phyloP scores from a whole-genome alignment of 371 early-diverging fungal genomes.

The Apophysomyces variabilis region DNA sequence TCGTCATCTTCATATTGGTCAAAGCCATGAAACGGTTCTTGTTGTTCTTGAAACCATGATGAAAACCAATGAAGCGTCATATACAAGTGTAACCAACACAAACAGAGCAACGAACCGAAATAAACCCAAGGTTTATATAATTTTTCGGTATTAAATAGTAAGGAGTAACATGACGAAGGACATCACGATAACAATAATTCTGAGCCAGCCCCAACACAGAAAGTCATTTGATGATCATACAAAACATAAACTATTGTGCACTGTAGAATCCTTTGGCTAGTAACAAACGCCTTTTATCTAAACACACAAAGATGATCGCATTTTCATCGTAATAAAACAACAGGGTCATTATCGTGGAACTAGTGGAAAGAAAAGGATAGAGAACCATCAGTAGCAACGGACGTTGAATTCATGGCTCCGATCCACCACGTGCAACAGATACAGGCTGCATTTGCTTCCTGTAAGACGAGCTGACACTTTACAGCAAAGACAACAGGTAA shows the following conservation, averaged over 20 bases:
- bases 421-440: background rate
- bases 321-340: no score
- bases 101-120: background rate
- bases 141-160: background rate
- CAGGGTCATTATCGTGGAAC: background rate
- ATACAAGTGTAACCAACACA: background rate
- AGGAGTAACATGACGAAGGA: background rate
- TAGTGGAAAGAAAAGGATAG: background rate
- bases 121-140: background rate
- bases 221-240: slow-evolving; percentile 4
- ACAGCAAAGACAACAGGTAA: background rate
- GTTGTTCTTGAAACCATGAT: slow-evolving; percentile 2
- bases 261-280: background rate
- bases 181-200: background rate
- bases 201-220: background rate
- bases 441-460: background rate
- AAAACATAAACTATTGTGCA: background rate
- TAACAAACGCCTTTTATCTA: background rate
- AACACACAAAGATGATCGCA: no score
- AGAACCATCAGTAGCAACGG: background rate
- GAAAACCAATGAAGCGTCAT: slow-evolving; percentile 6
- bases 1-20: slow-evolving; percentile 6
- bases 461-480: no score
- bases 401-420: no score
- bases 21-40: background rate